Conservation (phyloP, 768 basidiomycete genomes). For the Lentinus brumalis region DNA sequence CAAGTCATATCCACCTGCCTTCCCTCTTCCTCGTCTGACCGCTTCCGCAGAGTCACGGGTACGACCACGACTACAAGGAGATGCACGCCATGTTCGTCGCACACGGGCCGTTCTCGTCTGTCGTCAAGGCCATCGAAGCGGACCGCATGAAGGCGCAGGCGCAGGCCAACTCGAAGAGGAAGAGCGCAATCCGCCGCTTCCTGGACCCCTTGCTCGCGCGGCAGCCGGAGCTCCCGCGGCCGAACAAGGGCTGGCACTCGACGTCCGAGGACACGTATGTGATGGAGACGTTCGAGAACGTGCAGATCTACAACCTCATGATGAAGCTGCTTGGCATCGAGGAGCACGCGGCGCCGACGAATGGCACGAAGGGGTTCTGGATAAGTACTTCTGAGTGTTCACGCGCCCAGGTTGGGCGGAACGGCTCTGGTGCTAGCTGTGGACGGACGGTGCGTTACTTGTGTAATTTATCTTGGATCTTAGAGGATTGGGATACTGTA, state of each 20-base stretch:
- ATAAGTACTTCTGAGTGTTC: conserved; percentile 67
- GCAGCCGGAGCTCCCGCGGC: conserved; percentile 26
- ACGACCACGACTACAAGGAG: conserved; percentile 72
- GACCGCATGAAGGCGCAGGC: conserved; percentile 14
- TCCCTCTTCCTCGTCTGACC: neutral
- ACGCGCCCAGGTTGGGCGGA: too few species aligned
- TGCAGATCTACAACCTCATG: conserved; percentile 84
- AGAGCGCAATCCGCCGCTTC: conserved; percentile 12
- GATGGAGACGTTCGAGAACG: conserved; percentile 82
- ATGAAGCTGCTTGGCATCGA: conserved; percentile 72
- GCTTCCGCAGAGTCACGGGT: conserved; percentile 75
- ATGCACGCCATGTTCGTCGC: conserved; percentile 94
- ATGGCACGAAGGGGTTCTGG: conserved; percentile 85
- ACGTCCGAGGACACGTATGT: conserved; percentile 65
- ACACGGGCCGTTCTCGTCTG: conserved; percentile 83
- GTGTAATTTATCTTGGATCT: too few species aligned
- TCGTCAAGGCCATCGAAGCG: conserved; percentile 60
- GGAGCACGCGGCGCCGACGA: conserved; percentile 56
- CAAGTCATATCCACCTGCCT: conserved; percentile 38
- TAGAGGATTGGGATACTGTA: too few species aligned
- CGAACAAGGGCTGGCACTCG: conserved; percentile 65
- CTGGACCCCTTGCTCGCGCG: conserved; percentile 20
- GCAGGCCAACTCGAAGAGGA: neutral
- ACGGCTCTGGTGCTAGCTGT: too few species aligned
- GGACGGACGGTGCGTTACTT: too few species aligned